Evolutionary conservation across 257 asterid species (phyloP).

Genomic region (Solanum peruvianum): DNA sequence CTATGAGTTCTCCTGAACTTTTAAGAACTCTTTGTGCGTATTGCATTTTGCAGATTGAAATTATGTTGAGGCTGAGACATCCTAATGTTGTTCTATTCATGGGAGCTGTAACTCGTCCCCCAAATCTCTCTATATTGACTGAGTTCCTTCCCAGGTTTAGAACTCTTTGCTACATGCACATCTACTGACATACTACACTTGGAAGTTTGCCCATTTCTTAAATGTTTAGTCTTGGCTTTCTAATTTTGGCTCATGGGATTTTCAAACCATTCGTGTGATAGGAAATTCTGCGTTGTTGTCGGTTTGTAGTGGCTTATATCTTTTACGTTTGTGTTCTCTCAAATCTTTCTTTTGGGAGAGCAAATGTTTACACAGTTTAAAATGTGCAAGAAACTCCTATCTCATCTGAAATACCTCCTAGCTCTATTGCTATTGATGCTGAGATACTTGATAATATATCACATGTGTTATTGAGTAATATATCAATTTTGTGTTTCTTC

Average conservation of each 20-base stretch:
- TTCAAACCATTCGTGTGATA: neutral
- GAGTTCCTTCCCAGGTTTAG: constrained; percentile 90
- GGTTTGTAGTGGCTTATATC: neutral
- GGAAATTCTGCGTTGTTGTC: neutral
- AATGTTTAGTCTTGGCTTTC: neutral
- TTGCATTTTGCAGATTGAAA: constrained; percentile 53
- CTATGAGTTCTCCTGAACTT: neutral
- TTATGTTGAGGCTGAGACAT: constrained; percentile 94
- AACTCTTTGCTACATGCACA: neutral
- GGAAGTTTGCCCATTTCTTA: neutral
- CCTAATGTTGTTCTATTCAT: constrained; percentile 96
- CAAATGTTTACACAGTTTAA: neutral
- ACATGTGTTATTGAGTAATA: neutral
- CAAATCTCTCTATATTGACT: constrained; percentile 88
- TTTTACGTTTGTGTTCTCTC: neutral
- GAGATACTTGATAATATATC: neutral
- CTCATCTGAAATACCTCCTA: neutral
- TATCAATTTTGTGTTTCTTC: neutral
- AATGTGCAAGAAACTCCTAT: neutral
- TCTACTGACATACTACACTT: neutral
- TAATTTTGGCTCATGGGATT: neutral
- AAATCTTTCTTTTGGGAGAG: neutral
- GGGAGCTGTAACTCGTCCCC: constrained; percentile 97
- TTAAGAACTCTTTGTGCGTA: neutral
- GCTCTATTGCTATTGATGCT: neutral